Evolutionary conservation across 2,329 filamentous ascomycete species (phyloP).

Genomic region (Arthrobotrys megalospora): DNA sequence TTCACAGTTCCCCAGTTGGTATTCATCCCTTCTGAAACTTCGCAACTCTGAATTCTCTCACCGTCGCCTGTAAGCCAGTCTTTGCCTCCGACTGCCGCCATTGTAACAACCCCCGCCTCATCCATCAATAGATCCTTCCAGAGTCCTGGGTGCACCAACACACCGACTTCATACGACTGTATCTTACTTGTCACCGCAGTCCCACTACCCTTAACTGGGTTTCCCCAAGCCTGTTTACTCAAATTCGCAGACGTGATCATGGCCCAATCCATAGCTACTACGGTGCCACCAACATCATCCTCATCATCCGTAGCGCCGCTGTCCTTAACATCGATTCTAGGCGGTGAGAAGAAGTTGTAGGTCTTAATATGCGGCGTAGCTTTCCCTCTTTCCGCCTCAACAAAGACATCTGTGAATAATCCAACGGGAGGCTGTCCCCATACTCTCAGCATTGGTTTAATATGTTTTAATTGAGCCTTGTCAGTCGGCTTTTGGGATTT

Average conservation of each 20-base stretch:
- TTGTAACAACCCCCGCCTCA: constrained; percentile 58
- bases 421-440: constrained; percentile 72
- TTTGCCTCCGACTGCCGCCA: constrained; percentile 37
- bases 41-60: constrained; percentile 74
- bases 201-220: constrained; percentile 65
- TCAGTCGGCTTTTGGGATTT: constrained; percentile 81
- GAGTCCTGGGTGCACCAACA: constrained; percentile 82
- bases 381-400: constrained; percentile 65
- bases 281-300: constrained; percentile 8
- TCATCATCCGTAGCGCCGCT: constrained; percentile 63
- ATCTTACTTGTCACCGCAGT: constrained; percentile 70
- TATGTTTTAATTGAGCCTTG: constrained; percentile 79
- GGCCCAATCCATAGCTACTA: constrained; percentile 76
- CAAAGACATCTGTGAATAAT: background rate
- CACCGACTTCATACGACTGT: constrained; percentile 86
- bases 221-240: constrained; percentile 90
- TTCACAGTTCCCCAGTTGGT: constrained; percentile 66
- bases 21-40: constrained; percentile 63
- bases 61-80: constrained; percentile 65
- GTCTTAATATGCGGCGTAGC: constrained; percentile 93
- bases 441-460: constrained; percentile 79
- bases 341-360: constrained; percentile 71
- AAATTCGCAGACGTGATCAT: constrained; percentile 91
- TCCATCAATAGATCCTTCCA: constrained; percentile 70
- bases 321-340: constrained; percentile 70